Evolutionary conservation across 192 early-diverging fungal species (phyloP).

Genomic region (Lobosporangium transversale): DNA sequence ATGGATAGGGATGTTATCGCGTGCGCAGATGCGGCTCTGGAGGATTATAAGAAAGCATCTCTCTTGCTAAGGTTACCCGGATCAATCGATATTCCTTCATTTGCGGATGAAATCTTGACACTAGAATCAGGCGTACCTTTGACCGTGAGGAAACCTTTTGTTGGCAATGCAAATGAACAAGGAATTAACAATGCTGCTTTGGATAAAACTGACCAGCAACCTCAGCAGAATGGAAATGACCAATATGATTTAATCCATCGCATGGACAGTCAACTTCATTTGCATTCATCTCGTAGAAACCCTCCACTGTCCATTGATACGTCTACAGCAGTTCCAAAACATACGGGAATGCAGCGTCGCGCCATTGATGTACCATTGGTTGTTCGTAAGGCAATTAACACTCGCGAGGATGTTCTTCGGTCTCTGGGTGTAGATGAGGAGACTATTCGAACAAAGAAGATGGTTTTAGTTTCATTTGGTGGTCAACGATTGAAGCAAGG

Average conservation of each 20-base stretch:
- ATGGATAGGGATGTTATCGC: constrained; percentile 55
- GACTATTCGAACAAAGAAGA: constrained; percentile 58
- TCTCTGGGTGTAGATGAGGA: constrained; percentile 58
- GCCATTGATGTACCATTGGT: constrained; percentile 69
- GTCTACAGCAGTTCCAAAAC: background rate
- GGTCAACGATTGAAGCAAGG: constrained; percentile 61
- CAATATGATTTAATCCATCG: background rate
- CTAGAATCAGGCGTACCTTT: constrained; percentile 1
- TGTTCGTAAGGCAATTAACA: constrained; percentile 57
- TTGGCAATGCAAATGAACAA: too few species aligned
- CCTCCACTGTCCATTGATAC: constrained; percentile 14
- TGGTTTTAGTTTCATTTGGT: constrained; percentile 64
- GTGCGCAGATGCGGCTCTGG: constrained; percentile 50
- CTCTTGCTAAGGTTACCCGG: constrained; percentile 64
- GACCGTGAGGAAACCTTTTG: background rate
- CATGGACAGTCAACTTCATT: background rate
- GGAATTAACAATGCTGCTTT: background rate
- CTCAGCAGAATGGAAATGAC: too few species aligned
- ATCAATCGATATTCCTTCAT: constrained; percentile 66
- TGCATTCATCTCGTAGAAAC: background rate
- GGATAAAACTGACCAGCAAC: too few species aligned
- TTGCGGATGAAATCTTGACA: constrained; percentile 51
- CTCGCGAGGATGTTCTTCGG: constrained; percentile 55
- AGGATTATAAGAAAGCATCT: constrained; percentile 63
- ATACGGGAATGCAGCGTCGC: constrained; percentile 5